Evolutionary conservation across 2,329 filamentous ascomycete genomes (phyloP), one percentile per base, ranked within the genome.

Genomic region (Beauveria sp.): DNA sequence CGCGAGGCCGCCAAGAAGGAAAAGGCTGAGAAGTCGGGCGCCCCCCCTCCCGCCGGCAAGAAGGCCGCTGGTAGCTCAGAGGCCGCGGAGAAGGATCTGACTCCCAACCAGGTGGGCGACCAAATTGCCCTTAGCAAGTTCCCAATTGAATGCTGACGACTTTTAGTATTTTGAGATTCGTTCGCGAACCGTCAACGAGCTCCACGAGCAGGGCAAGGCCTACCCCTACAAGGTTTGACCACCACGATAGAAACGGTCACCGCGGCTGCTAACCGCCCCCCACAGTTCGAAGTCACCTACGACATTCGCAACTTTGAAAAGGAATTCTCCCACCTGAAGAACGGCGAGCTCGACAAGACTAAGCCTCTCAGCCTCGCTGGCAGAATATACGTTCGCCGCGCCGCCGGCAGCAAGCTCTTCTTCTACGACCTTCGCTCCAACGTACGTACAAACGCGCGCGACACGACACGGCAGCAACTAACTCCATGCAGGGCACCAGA

Each of bases 141-240:
- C 20, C 4, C 3, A 20, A 48, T 28, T 16, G 26, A 42, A 40
- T 9, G 3, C 43, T 61, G 34, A 61, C 7, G 1, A 0, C 20
- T n/a, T 5, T 16, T 40, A 73, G 73, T 99, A 98, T 81, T 97
- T 96, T 74, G 95, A 99, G 79, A 96, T 98, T 73, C 90, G 95
- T 65, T 96, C 89, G 71, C 86, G 90, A 68, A 84, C 83, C 67
- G 87, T 96, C 79, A 74, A 75, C 66, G 75, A 73, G 63, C 73
- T 76, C 40, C 75, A 76, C 65, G 71, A 73, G 60, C 70, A 75
- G 72, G 73, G 71, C 69, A 75, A 75, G 68, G 75, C 75, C 20
- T 96, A 97, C 77, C 95, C 95, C 8, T 93, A 99, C 88, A 88
- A 87, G 83, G 73, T 74, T 66, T 51, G 64, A 3, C 24, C 12